Base-by-base conservation (phyloP, 352 stramenopile species). In the Saprolegnia diclina region DNA sequence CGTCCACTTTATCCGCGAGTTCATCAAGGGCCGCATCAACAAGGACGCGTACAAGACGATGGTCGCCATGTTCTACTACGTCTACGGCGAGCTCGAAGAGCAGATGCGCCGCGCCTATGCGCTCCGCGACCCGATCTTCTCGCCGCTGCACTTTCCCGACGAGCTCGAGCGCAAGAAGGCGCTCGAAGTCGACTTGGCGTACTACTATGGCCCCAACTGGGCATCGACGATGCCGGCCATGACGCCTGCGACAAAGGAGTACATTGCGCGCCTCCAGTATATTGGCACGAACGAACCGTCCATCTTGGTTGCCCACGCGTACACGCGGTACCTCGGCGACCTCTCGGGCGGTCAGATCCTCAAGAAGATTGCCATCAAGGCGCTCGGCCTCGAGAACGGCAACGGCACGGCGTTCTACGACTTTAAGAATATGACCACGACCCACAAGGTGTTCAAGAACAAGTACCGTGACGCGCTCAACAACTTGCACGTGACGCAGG, bases 321-420 rank as follows among this genome's bases (percentile, higher is more conserved):
- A 94, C 63, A 94, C 86, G 26, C 77, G 86, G 19, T 92, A 94
- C 66, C 74, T 94, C 40, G 86, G 86, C 52, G 86, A 94, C 72
- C 72, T 94, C 38, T 80, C 65, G 48, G 86, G 86, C 29, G 86
- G 86, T 1, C 87, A 89, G 64, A 79, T 91, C 21, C 70, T 94
- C 24, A 68, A 73, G 44, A 72, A 76, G n/a, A 85, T 86, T 75
- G 81, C 81, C 7, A 73, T 54, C 32, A 76, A 76, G 50, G 71
- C 66, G 35, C 67, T 89, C 22, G 50, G 67, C 44, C 68, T 87
- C 37, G 19, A 48, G 40, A 24, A 45, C 50, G 66, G 73, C 59
- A 59, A 76, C 45, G 79, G 79, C 65, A 76, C 74, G 16, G 66
- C 74, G 13, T 89, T 89, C 71, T 89, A 89, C 57, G 71, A 87